Evolutionary conservation across 2,329 filamentous ascomycete species (phyloP), one percentile per base, ranked within the genome.

Genomic region (Pochonia chlamydosporia): DNA sequence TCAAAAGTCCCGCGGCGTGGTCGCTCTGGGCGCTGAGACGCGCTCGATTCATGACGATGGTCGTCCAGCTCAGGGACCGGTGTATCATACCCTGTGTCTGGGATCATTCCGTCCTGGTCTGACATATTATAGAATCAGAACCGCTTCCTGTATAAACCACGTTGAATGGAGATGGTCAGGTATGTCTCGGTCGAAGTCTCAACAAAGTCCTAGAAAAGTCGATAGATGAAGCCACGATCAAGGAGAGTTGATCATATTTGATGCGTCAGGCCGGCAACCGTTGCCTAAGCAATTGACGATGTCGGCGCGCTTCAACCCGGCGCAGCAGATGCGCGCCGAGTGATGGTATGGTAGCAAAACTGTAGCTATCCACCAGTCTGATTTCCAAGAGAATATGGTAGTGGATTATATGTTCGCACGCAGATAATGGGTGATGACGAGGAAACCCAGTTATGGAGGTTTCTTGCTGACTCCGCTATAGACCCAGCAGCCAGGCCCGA

Each of bases 401-500:
- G 33, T 43, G 20, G 21, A 30, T 4, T n/a, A 11, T 16, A 8
- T 21, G 14, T 13, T 39, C 8, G 20, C 21, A 13, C 10, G 20
- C 18, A 11, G n/a, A 39, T 14, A 14, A 39, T 16, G 9, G 40
- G 36, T 8, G 7, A 23, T 25, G 24, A 33, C 41, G 11, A 31
- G 14, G 5, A 28, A 37, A 13, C 18, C 46, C 58, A 92, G 74
- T 96, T 97, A 97, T 79, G 92, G 92, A 68, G 93, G 92, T 75
- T 95, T 92, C 78, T 90, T 93, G 78, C 93, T 89, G 76, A 90
- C 88, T 86, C 92, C 91, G 78, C 84, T 84, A 71, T 92, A 92
- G 83, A 95, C 90, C 90, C 90, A 89, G 78, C 84, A 84, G 68
- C 84, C 84, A 72, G 90, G 92, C 78, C 89, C 89, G 70, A 92